These are phyloP conservation scores for Talinum fruticosum DNA, from an alignment of 148 eudicot genomes.

Conservation along the genomic window DNA sequence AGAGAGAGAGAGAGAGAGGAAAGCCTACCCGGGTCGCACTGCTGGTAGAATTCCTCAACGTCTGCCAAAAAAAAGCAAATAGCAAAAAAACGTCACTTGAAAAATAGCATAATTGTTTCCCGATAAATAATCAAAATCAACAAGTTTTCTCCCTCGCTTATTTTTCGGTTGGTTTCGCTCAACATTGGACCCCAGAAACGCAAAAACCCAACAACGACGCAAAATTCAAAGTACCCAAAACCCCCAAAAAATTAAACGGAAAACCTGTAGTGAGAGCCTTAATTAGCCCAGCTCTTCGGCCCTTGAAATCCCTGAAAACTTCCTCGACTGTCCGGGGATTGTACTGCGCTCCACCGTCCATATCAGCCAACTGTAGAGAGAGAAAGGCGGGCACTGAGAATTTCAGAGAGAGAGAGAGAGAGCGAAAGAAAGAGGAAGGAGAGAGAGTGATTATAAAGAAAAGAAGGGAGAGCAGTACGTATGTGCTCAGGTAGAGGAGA, in stretches of 20 bases:
- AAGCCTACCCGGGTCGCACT: slow-evolving; percentile 48
- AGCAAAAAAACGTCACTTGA: background rate
- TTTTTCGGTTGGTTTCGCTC: slow-evolving; percentile 6
- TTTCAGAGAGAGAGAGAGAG: background rate
- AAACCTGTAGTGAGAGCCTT: slow-evolving; percentile 57
- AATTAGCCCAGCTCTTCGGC: slow-evolving; percentile 49
- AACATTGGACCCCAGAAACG: slow-evolving; percentile 8
- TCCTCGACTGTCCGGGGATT: slow-evolving; percentile 61
- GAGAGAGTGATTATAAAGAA: too few relatives aligned
- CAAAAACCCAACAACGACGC: background rate
- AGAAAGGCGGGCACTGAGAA: background rate
- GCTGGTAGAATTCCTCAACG: slow-evolving; percentile 42
- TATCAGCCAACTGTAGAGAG: background rate
- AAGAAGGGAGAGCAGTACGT: too few relatives aligned
- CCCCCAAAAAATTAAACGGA: background rate
- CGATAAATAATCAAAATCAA: background rate
- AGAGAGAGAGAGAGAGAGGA: slow-evolving; percentile 17
- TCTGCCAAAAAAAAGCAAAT: slow-evolving; percentile 23
- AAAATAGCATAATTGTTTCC: background rate
- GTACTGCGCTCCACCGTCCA: slow-evolving; percentile 41
- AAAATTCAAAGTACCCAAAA: background rate
- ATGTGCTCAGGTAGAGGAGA: background rate
- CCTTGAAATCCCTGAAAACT: slow-evolving; percentile 62
- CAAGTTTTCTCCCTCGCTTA: background rate
- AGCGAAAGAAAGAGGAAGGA: background rate